Percentiles rank a stretch among this genome's conserved stretches.
phyloP scores from a whole-genome alignment of 2,329 filamentous ascomycete species.

The Fusarium nisikadoi region DNA sequence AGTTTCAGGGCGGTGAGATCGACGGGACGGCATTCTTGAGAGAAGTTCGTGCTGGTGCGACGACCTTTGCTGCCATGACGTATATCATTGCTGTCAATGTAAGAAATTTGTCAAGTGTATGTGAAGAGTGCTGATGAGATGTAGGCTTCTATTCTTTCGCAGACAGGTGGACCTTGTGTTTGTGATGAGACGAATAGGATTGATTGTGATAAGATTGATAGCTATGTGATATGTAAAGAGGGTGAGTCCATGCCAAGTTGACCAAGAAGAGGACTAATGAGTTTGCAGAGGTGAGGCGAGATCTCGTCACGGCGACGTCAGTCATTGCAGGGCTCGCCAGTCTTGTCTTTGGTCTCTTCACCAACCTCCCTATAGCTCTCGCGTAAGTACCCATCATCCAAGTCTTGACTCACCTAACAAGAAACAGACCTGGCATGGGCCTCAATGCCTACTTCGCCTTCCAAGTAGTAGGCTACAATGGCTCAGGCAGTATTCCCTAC shows the following conservation, averaged over 20 bases:
- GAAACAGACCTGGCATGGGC: conserved; percentile 52
- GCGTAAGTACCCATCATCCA: conserved; percentile 6
- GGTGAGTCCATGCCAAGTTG: neutral
- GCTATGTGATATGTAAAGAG: conserved; percentile 53
- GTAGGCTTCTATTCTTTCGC: conserved; percentile 31
- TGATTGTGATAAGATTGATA: conserved; percentile 60
- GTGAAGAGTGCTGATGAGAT: neutral
- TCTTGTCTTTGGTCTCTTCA: conserved; percentile 28
- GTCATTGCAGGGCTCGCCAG: conserved; percentile 77
- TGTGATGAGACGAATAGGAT: conserved; percentile 40
- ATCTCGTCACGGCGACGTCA: conserved; percentile 81
- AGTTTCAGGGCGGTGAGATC: conserved; percentile 55
- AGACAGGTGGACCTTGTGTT: conserved; percentile 25
- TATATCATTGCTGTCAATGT: conserved; percentile 45
- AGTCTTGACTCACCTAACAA: conserved; percentile 64
- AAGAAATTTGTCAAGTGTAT: neutral
- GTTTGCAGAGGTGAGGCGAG: conserved; percentile 67
- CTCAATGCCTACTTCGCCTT: conserved; percentile 86
- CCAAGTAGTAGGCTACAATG: conserved; percentile 73
- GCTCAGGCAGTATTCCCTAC: conserved; percentile 77
- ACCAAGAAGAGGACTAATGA: neutral
- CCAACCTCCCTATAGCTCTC: conserved; percentile 35
- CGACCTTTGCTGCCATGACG: conserved; percentile 55
- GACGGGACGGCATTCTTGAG: conserved; percentile 69
- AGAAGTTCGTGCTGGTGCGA: conserved; percentile 70